These are phyloP conservation scores for Penicillium herquei DNA, from an alignment of 495 filamentous ascomycete species.

Conservation along the genomic window DNA sequence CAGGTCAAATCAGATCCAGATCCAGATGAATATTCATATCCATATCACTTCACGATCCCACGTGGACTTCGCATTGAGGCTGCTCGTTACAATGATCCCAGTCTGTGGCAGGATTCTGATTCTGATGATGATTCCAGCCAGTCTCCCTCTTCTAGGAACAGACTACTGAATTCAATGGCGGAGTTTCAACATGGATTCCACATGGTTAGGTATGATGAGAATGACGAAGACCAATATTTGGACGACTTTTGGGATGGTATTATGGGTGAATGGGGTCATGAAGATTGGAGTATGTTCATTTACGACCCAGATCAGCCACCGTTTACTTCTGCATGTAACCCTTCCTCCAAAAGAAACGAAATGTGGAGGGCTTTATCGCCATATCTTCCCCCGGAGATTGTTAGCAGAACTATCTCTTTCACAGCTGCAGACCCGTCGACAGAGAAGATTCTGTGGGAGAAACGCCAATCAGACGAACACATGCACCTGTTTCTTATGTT, in stretches of 20 bases:
- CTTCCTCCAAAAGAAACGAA: too few species aligned
- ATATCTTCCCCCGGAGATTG: too few species aligned
- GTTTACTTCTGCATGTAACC: too few species aligned
- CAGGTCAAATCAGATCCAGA: background rate
- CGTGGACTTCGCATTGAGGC: background rate
- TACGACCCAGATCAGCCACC: too few species aligned
- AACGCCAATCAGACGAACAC: background rate
- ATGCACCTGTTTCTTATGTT: background rate
- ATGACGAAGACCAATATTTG: too few species aligned
- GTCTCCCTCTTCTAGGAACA: background rate
- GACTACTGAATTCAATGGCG: too few species aligned
- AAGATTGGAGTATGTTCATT: too few species aligned
- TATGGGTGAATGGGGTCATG: background rate
- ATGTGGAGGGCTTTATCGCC: too few species aligned
- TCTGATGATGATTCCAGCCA: background rate
- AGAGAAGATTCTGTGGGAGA: background rate
- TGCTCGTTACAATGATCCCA: too few species aligned
- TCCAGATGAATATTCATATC: background rate
- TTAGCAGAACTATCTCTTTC: background rate
- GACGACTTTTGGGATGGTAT: background rate
- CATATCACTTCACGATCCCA: background rate
- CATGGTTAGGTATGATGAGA: too few species aligned
- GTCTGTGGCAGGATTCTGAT: too few species aligned
- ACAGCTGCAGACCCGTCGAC: background rate
- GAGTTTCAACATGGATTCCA: too few species aligned